phyloP scores from a whole-genome alignment of 2,329 filamentous ascomycete species.

The Fusarium sp. region DNA sequence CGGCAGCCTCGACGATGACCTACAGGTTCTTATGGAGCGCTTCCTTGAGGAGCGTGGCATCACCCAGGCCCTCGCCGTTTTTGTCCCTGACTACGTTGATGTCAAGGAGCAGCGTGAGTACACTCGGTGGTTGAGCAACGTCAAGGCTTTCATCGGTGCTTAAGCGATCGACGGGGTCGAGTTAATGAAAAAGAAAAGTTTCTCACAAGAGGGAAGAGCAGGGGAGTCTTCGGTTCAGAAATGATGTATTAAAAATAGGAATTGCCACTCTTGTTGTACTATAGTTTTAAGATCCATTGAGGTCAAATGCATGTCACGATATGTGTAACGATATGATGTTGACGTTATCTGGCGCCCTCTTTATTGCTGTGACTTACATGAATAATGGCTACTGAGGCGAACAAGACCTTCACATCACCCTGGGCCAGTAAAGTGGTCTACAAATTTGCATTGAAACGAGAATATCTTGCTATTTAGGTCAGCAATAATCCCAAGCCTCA shows the following conservation, averaged over 20 bases:
- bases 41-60: constrained; percentile 96
- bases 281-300: constrained; percentile 46
- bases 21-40: constrained; percentile 90
- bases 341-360: constrained; percentile 1
- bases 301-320: constrained; percentile 43
- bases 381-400: not conserved
- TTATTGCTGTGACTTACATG: not conserved
- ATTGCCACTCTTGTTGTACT: constrained; percentile 51
- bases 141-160: constrained; percentile 87
- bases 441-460: constrained; percentile 34
- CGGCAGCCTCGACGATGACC: constrained; percentile 93
- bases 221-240: constrained; percentile 29
- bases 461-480: constrained; percentile 38
- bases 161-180: constrained; percentile 54
- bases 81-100: constrained; percentile 96
- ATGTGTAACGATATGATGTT: constrained; percentile 46
- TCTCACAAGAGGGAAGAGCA: constrained; percentile 26
- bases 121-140: constrained; percentile 85
- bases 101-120: constrained; percentile 99
- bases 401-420: not conserved
- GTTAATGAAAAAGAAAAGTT: constrained; percentile 18
- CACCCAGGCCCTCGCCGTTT: constrained; percentile 86
- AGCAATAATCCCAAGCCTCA: constrained; percentile 35
- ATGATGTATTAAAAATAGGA: constrained; percentile 42
- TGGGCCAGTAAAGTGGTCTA: constrained; percentile 6